These are phyloP conservation scores for Coemansia sp. DNA, from an alignment of 192 early-diverging fungal genomes.

Conservation along the genomic window DNA sequence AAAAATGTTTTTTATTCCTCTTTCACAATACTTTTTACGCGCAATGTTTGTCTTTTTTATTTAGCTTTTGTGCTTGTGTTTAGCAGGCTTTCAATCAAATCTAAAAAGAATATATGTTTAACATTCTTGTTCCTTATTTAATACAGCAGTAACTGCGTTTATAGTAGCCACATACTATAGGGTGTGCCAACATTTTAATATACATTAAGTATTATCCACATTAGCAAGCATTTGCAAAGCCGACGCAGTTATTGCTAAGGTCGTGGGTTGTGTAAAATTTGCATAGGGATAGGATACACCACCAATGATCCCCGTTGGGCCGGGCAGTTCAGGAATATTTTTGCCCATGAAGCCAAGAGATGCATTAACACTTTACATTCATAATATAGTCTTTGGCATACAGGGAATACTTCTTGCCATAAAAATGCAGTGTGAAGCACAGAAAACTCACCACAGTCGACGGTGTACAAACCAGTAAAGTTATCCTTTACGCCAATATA, in stretches of 20 bases:
- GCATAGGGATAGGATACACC: constrained; percentile 79
- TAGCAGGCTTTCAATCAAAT: background rate
- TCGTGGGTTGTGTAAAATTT: constrained; percentile 72
- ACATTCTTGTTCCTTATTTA: too few species aligned
- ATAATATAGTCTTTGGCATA: constrained; percentile 66
- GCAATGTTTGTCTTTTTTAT: constrained; percentile 13
- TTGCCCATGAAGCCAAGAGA: constrained; percentile 89
- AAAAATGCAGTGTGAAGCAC: constrained; percentile 72
- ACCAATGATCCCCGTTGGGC: constrained; percentile 84
- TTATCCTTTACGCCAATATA: constrained; percentile 91
- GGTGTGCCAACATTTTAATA: too few species aligned
- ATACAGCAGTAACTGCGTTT: too few species aligned
- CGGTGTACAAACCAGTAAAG: constrained; percentile 81
- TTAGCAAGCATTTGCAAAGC: constrained; percentile 55
- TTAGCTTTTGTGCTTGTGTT: background rate
- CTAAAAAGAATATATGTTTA: background rate
- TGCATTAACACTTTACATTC: constrained; percentile 66
- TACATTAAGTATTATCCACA: background rate
- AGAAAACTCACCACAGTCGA: constrained; percentile 74
- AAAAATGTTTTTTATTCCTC: constrained; percentile 39
- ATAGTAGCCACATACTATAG: too few species aligned
- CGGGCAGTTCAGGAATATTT: constrained; percentile 75
- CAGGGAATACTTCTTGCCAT: constrained; percentile 65
- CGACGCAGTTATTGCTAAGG: constrained; percentile 57
- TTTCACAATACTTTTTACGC: constrained; percentile 30